Base-by-base conservation (phyloP, 345 rosid genomes). In the Rhizophora apiculata region DNA sequence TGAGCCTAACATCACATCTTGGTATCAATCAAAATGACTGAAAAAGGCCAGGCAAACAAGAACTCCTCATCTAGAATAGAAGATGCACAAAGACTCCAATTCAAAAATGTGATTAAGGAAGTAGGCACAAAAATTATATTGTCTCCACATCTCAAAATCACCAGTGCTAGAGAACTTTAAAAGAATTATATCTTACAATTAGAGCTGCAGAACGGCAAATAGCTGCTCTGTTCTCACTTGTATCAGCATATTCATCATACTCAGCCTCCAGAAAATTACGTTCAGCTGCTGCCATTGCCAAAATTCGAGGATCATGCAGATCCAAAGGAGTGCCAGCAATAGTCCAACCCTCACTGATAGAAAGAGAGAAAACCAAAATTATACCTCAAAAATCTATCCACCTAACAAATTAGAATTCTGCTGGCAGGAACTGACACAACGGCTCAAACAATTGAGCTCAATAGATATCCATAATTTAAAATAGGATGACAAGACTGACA, bases 241-340 rank as follows among this genome's bases (percentile, higher is more conserved):
- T 60, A 76, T 76, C 68, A 27, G 71, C 67, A 65, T 76, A 70
- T 16, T 76, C 71, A 39, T 76, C 74, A 24, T 76, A 70, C 49
- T 70, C 79, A n/a, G 71, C 71, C 63, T 70, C 79, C 61, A 70
- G 59, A 31, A 52, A 60, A 65, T 31, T 64, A 48, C 64, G 71
- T 62, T 76, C 79, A 24, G 79, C 79, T 26, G 74, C 79, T 8
- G 74, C 74, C 68, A 70, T 70, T 21, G 74, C 74, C 68, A 75
- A 70, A 70, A 75, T 75, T 54, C 68, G 74, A 52, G 74, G 79
- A 75, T 75, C 79, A 43, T 65, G 74, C 71, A 70, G 43, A 75
- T 75, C 67, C 63, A 75, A 69, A 27, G 74, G 79, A 65, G 74
- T 39, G n/a, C 79, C 74, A 15, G 71, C 74, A 64, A 75, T 60